These are phyloP conservation scores for Fermentozyma sake DNA, from an alignment of 1,139 yeast species.

Conservation along the genomic window DNA sequence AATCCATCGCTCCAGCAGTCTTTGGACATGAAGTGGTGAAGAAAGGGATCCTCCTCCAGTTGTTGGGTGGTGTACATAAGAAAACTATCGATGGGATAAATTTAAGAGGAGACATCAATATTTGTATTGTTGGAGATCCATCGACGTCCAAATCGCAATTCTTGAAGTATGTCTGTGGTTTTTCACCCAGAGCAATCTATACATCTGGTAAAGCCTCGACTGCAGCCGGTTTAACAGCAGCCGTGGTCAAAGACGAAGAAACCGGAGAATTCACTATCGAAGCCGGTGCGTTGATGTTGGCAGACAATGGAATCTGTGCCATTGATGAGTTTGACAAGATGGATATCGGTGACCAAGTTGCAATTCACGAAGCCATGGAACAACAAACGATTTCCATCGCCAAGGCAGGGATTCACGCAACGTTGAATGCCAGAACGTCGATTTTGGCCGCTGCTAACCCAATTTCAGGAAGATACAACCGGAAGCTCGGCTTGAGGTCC, in stretches of 20 bases:
- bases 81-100: slow-evolving; percentile 92
- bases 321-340: slow-evolving; percentile 98
- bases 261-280: slow-evolving; percentile 96
- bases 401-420: slow-evolving; percentile 97
- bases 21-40: slow-evolving; percentile 95
- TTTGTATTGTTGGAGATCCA: slow-evolving; percentile 97
- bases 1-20: slow-evolving; percentile 93
- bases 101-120: slow-evolving; percentile 93
- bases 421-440: slow-evolving; percentile 92
- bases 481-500: slow-evolving; percentile 78
- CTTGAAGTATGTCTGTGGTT: slow-evolving; percentile 85
- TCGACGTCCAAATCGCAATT: slow-evolving; percentile 97
- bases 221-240: slow-evolving; percentile 98
- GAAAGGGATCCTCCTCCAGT: slow-evolving; percentile 84
- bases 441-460: slow-evolving; percentile 98
- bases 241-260: slow-evolving; percentile 96
- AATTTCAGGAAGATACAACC: slow-evolving; percentile 88
- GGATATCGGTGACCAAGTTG: slow-evolving; percentile 95
- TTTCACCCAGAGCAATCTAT: slow-evolving; percentile 91
- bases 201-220: slow-evolving; percentile 98
- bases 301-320: slow-evolving; percentile 98
- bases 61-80: slow-evolving; percentile 95
- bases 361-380: slow-evolving; percentile 99
- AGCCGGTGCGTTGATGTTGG: slow-evolving; percentile 98
- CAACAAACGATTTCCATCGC: slow-evolving; percentile 98